phyloP scores from a whole-genome alignment of 23 red algal species.

The Chondrus crispus region DNA sequence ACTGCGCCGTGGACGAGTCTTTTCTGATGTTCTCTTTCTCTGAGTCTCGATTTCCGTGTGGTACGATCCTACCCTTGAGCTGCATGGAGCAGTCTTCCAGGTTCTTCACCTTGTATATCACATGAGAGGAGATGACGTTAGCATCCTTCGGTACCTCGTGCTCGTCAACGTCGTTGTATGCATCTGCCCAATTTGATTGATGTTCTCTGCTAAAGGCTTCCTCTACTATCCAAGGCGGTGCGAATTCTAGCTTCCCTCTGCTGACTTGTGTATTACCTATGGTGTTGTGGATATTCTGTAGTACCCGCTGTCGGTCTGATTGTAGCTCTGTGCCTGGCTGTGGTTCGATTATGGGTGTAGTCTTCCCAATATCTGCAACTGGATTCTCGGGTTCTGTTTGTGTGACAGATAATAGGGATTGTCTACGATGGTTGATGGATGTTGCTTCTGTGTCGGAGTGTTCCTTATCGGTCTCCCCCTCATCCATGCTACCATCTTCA shows the following conservation, averaged over 20 bases:
- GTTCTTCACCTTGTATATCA: constrained; percentile 30
- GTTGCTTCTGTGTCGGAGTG: no score
- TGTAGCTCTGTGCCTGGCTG: no score
- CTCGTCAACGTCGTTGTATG: constrained; percentile 10
- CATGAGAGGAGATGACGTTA: constrained; percentile 32
- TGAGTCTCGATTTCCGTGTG: no score
- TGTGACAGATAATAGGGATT: no score
- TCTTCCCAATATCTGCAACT: no score
- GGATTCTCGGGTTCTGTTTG: no score
- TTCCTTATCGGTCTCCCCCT: no score
- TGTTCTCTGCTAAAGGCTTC: constrained; percentile 11
- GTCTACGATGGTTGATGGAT: no score
- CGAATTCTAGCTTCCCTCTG: neutral
- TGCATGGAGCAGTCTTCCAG: neutral
- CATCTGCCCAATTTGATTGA: constrained; percentile 2
- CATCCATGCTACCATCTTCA: no score
- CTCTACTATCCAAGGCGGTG: constrained; percentile 40
- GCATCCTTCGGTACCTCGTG: neutral
- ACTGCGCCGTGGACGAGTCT: neutral
- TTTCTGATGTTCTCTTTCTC: neutral
- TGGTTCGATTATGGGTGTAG: no score
- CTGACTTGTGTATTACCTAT: constrained; percentile 19
- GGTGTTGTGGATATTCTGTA: neutral
- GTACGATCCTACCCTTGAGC: neutral
- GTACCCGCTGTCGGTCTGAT: neutral